phyloP scores from a whole-genome alignment of 352 stramenopile genomes.

The Aphanomyces euteiches region DNA sequence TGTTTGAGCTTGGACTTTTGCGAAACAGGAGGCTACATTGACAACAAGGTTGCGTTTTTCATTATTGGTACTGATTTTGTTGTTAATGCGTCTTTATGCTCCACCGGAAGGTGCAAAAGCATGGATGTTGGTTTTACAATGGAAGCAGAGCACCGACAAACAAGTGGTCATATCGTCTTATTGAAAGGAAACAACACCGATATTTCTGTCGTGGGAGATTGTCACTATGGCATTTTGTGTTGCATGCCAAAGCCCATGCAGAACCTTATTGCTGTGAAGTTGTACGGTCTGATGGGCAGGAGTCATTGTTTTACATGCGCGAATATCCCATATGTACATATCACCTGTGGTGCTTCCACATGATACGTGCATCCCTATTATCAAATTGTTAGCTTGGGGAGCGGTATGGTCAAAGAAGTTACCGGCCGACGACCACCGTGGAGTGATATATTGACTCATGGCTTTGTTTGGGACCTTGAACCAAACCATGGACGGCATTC shows the following conservation, averaged over 20 bases:
- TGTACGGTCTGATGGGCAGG: constrained; percentile 67
- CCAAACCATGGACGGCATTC: constrained; percentile 64
- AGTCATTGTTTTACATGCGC: constrained; percentile 11
- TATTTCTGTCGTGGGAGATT: constrained; percentile 73
- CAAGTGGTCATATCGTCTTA: constrained; percentile 28
- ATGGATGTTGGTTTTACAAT: no score
- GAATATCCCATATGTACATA: constrained; percentile 41
- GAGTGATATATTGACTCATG: constrained; percentile 84
- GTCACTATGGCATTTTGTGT: constrained; percentile 82
- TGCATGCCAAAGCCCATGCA: constrained; percentile 83
- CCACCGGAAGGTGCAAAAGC: no score
- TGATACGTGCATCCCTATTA: constrained; percentile 55
- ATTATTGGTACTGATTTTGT: no score
- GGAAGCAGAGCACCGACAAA: no score
- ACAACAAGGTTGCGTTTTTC: no score
- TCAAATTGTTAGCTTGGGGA: not conserved
- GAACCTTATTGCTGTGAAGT: constrained; percentile 74
- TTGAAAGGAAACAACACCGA: constrained; percentile 73
- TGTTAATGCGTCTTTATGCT: no score
- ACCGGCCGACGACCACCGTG: constrained; percentile 63
- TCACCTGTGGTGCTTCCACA: constrained; percentile 62
- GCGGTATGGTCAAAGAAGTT: not conserved
- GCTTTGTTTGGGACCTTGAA: constrained; percentile 43
- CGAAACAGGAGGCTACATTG: no score
- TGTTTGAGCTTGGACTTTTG: no score